Evolutionary conservation across 1,139 yeast genomes (phyloP).

Genomic region (Geotrichum citri-aurantii): DNA sequence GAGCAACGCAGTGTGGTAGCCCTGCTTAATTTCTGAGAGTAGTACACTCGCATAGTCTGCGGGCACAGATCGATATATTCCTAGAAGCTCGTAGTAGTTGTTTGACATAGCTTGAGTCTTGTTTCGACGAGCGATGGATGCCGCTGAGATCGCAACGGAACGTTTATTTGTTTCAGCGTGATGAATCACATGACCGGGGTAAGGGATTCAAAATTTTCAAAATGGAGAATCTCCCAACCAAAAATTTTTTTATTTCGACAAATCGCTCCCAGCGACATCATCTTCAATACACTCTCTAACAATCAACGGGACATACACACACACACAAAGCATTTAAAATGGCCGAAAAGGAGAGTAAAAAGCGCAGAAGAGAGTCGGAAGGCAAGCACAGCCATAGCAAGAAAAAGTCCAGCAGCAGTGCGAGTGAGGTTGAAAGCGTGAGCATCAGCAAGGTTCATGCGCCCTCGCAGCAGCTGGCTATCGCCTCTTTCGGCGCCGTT

Average conservation of each 20-base stretch:
- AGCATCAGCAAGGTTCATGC: slow-evolving; percentile 8
- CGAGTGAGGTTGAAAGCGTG: slow-evolving; percentile 5
- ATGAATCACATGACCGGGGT: background rate
- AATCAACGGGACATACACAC: background rate
- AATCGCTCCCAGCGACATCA: background rate
- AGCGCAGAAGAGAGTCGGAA: slow-evolving; percentile 12
- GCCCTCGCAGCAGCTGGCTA: slow-evolving; percentile 22
- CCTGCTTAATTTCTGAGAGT: slow-evolving; percentile 46
- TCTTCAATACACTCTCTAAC: background rate
- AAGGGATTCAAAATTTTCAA: slow-evolving; percentile 1
- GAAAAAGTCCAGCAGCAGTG: slow-evolving; percentile 1
- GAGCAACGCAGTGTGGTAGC: slow-evolving; percentile 57
- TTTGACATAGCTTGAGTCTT: background rate
- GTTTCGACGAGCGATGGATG: background rate
- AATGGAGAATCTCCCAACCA: slow-evolving; percentile 1
- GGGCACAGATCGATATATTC: slow-evolving; percentile 30
- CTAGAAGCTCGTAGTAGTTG: slow-evolving; percentile 49
- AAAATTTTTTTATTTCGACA: slow-evolving; percentile 2
- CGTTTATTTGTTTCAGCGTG: background rate
- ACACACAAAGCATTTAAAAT: slow-evolving; percentile 2
- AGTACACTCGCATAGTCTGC: slow-evolving; percentile 33
- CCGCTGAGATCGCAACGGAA: background rate
- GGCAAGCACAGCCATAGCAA: background rate
- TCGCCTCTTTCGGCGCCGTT: slow-evolving; percentile 68
- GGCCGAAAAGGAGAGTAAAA: slow-evolving; percentile 19